A percentile compares a stretch with the other conserved stretches of the same genome.
Evolutionary conservation across 768 basidiomycete species (phyloP).

Genomic region (Steccherinum ochraceum): DNA sequence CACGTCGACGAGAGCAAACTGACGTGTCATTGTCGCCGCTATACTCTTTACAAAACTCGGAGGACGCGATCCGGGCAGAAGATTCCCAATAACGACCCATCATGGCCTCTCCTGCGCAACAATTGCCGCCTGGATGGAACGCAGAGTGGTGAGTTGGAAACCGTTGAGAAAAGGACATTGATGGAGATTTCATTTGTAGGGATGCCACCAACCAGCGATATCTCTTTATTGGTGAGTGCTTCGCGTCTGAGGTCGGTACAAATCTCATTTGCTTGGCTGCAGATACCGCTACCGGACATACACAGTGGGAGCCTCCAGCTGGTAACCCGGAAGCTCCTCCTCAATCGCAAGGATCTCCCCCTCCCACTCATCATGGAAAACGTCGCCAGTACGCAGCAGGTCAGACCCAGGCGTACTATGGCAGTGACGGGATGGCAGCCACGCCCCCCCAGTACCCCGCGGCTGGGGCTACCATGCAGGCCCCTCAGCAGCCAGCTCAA

Average conservation of each 20-base stretch:
- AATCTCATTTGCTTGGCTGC: constrained; percentile 9
- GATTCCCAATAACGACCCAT: background rate
- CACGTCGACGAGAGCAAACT: background rate
- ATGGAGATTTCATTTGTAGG: constrained; percentile 45
- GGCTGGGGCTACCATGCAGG: constrained; percentile 29
- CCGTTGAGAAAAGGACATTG: constrained; percentile 4
- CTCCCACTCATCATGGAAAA: constrained; percentile 43
- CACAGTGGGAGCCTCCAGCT: constrained; percentile 85
- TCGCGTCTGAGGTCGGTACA: background rate
- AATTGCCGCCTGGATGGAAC: constrained; percentile 88
- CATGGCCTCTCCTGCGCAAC: constrained; percentile 48
- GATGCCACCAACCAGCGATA: constrained; percentile 74
- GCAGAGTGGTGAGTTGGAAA: constrained; percentile 72
- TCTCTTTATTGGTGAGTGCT: constrained; percentile 78
- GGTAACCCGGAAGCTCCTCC: constrained; percentile 25
- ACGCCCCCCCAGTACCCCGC: constrained; percentile 35
- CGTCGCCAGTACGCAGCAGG: constrained; percentile 93
- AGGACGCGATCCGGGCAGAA: background rate
- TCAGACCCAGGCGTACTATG: constrained; percentile 87
- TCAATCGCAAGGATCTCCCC: constrained; percentile 40
- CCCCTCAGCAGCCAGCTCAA: constrained; percentile 41
- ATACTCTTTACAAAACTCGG: background rate
- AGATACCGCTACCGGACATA: constrained; percentile 80
- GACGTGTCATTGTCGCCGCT: constrained; percentile 7
- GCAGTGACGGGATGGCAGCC: constrained; percentile 31